Evolutionary conservation across 1,284 basidiomycete genomes (phyloP).

Genomic region (Mycosarcoma maydis): DNA sequence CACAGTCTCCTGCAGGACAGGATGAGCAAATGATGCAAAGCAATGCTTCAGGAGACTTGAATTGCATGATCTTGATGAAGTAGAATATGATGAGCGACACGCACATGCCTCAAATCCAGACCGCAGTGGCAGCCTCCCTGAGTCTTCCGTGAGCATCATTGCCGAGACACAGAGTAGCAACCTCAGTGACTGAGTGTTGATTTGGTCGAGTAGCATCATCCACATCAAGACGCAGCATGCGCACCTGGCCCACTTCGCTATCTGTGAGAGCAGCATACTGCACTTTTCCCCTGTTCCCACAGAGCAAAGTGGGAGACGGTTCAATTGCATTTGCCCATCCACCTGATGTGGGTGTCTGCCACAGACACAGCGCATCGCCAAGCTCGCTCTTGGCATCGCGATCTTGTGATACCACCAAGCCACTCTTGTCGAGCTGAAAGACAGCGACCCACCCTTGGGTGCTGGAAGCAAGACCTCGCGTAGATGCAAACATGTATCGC

Average conservation of each 20-base stretch:
- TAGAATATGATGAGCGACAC: no score
- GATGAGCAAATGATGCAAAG: no score
- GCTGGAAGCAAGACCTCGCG: slow-evolving; percentile 62
- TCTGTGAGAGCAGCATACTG: slow-evolving; percentile 67
- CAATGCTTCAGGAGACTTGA: no score
- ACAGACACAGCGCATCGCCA: slow-evolving; percentile 42
- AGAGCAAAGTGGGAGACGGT: slow-evolving; percentile 58
- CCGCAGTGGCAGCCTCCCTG: slow-evolving; percentile 46
- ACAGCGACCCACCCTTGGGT: slow-evolving; percentile 67
- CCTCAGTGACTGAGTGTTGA: slow-evolving; percentile 45
- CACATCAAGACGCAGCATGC: slow-evolving; percentile 60
- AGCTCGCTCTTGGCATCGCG: slow-evolving; percentile 9
- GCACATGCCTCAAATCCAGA: slow-evolving; percentile 25
- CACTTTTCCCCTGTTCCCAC: slow-evolving; percentile 19
- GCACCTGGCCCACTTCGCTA: slow-evolving; percentile 66
- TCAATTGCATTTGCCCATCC: slow-evolving; percentile 69
- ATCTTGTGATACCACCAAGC: slow-evolving; percentile 39
- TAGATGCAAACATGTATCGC: slow-evolving; percentile 67
- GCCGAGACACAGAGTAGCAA: slow-evolving; percentile 53
- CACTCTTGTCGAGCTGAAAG: slow-evolving; percentile 59
- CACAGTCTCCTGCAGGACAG: no score
- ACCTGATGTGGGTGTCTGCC: slow-evolving; percentile 67
- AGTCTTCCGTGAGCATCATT: slow-evolving; percentile 19
- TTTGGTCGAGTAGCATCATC: slow-evolving; percentile 4
- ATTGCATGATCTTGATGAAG: background rate